These are phyloP conservation scores for Penicillium daleae DNA, from an alignment of 495 filamentous ascomycete genomes.

Conservation along the genomic window DNA sequence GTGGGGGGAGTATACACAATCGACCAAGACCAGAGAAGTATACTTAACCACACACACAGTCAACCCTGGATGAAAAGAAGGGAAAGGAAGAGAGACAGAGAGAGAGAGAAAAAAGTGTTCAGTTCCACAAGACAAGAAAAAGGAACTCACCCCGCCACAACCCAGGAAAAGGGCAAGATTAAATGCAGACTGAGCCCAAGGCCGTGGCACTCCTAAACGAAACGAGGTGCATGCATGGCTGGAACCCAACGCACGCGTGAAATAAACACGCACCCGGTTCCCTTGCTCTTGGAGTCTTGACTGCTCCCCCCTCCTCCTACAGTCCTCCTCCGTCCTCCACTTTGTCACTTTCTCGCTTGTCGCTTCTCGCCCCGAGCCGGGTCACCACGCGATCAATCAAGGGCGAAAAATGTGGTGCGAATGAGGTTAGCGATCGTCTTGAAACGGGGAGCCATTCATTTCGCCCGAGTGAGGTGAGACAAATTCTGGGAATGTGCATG, in stretches of 20 bases:
- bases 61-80: background rate
- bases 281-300: too few relatives aligned
- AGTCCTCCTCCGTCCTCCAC: background rate
- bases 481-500: slow-evolving; percentile 29
- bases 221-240: slow-evolving; percentile 20
- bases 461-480: slow-evolving; percentile 9
- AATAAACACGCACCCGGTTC: slow-evolving; percentile 14
- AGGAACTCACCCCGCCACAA: background rate
- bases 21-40: background rate
- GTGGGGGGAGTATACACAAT: background rate
- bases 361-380: slow-evolving; percentile 34
- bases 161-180: slow-evolving; percentile 7
- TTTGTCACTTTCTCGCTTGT: slow-evolving; percentile 5
- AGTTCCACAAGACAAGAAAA: background rate
- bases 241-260: slow-evolving; percentile 26
- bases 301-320: background rate
- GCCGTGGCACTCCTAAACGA: background rate
- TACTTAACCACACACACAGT: background rate
- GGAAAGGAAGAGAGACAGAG: background rate
- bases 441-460: background rate
- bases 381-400: slow-evolving; percentile 27
- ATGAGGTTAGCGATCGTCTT: background rate
- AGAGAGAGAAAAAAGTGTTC: background rate
- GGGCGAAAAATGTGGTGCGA: slow-evolving; percentile 16
- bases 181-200: slow-evolving; percentile 6